Base-by-base conservation (phyloP, 139 green algal species). In the Nannochloris sp. region DNA sequence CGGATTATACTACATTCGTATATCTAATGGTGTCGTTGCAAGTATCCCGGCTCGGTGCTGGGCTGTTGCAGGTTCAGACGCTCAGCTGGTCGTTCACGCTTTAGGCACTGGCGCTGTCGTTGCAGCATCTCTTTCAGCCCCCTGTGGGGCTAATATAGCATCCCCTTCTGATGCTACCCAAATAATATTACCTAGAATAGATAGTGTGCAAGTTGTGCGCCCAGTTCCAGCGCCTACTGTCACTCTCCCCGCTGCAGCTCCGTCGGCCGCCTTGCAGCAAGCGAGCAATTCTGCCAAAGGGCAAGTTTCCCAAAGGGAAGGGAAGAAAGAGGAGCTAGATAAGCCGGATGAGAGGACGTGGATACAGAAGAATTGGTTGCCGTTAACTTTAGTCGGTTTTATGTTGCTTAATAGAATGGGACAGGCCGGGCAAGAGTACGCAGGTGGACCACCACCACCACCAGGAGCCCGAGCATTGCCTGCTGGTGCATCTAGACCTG, bases 321-420 rank as follows among this genome's bases (percentile, higher is more conserved):
- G 4, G 59, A 4, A 42, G 8, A 23, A 55, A 55, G 59, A 55
- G 42, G 39, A 37, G 23, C 12, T 24, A 36, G 27, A 65, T 23
- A 54, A 54, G 27, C 15, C 42, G 13, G 59, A 65, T 36, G 59
- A 65, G 15, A 36, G 59, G 27, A 65, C 59, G 27, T 65, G 59
- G 59, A 15, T 65, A 35, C 58, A 65, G 13, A 65, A 65, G 58
- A 65, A 65, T 65, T 65, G 58, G 58, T 24, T 65, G 58, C 23
- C 38, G 24, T 13, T 65, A 27, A 14, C 33, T 35, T 9, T 56
- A 24, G 25, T 47, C 25, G 31, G 12, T 6, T 56, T 65, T 23
- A 54, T 65, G 8, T 35, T 65, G 39, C 13, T 57, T 13, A 65
- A 65, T 56, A 19, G 32, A 54, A 0, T 65, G 4, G 54, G 54